Conservation (phyloP, 2,329 filamentous ascomycete species). For the Neophaeococcomyces mojaviensis region DNA sequence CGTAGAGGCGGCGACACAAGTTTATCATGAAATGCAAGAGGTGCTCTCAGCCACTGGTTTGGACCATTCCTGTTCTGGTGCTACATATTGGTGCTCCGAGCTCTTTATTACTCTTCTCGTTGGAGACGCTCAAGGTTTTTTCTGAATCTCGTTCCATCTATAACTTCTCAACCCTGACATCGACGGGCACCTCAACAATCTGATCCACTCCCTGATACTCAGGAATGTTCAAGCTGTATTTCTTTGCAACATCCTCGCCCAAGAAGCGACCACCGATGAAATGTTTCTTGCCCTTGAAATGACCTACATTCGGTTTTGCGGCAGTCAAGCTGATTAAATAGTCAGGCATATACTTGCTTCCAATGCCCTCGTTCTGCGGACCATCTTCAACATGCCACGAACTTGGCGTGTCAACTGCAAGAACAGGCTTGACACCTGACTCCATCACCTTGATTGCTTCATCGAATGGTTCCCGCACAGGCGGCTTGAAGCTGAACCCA, state of each 20-base stretch:
- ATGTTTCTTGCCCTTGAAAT: slow-evolving; percentile 71
- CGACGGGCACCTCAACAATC: slow-evolving; percentile 58
- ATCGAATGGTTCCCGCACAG: slow-evolving; percentile 87
- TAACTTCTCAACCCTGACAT: slow-evolving; percentile 20
- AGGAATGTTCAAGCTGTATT: slow-evolving; percentile 78
- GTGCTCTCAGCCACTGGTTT: not conserved
- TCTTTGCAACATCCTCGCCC: slow-evolving; percentile 66
- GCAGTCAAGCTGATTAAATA: slow-evolving; percentile 84
- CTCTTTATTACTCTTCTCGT: not conserved
- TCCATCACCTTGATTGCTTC: slow-evolving; percentile 71
- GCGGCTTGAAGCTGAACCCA: slow-evolving; percentile 86
- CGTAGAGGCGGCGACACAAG: not conserved
- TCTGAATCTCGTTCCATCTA: slow-evolving; percentile 3
- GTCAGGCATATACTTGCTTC: slow-evolving; percentile 70
- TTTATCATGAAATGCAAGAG: not conserved
- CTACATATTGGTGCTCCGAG: not conserved
- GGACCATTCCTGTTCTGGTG: not conserved
- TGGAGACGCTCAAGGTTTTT: too few species aligned
- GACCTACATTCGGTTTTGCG: slow-evolving; percentile 79
- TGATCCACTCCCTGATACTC: slow-evolving; percentile 82
- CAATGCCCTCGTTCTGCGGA: slow-evolving; percentile 68
- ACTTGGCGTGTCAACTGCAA: slow-evolving; percentile 85
- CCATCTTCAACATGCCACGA: slow-evolving; percentile 90
- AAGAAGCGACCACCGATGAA: slow-evolving; percentile 91
- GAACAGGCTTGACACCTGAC: slow-evolving; percentile 63